phyloP scores from a whole-genome alignment of 495 filamentous ascomycete genomes.

The Aspergillus egyptiacus region DNA sequence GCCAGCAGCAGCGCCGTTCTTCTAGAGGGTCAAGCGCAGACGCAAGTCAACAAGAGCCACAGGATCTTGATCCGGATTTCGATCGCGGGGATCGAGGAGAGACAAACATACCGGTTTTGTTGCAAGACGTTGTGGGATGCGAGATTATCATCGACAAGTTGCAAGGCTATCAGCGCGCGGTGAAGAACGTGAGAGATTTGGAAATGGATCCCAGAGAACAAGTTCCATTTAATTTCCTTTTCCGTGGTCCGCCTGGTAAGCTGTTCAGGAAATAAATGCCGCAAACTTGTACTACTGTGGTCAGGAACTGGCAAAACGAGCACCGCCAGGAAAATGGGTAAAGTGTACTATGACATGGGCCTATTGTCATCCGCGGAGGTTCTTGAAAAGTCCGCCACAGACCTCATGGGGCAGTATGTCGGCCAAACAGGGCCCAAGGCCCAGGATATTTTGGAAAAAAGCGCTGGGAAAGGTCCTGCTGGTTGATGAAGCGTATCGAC shows the following conservation, averaged over 20 bases:
- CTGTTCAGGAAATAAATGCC: neutral
- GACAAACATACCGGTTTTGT: constrained; percentile 52
- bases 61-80: constrained; percentile 65
- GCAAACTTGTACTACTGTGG: neutral
- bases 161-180: constrained; percentile 53
- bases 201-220: constrained; percentile 53
- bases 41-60: constrained; percentile 45
- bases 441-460: constrained; percentile 29
- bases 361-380: constrained; percentile 51
- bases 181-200: constrained; percentile 41
- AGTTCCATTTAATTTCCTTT: constrained; percentile 58
- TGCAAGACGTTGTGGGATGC: constrained; percentile 60
- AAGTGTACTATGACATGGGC: constrained; percentile 68
- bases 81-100: constrained; percentile 46
- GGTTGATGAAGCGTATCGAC: constrained; percentile 58
- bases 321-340: constrained; percentile 64
- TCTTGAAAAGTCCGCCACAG: constrained; percentile 54
- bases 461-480: constrained; percentile 55
- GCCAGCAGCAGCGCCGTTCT: constrained; percentile 46
- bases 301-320: constrained; percentile 70
- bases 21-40: constrained; percentile 10
- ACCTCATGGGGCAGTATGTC: constrained; percentile 54
- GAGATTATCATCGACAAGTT: constrained; percentile 55
- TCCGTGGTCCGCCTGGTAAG: constrained; percentile 58
- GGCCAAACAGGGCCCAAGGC: constrained; percentile 48